Evolutionary conservation across 768 basidiomycete species (phyloP), one percentile per base, ranked within the genome.

Genomic region (button mushroom (Agaricus bisporus)): DNA sequence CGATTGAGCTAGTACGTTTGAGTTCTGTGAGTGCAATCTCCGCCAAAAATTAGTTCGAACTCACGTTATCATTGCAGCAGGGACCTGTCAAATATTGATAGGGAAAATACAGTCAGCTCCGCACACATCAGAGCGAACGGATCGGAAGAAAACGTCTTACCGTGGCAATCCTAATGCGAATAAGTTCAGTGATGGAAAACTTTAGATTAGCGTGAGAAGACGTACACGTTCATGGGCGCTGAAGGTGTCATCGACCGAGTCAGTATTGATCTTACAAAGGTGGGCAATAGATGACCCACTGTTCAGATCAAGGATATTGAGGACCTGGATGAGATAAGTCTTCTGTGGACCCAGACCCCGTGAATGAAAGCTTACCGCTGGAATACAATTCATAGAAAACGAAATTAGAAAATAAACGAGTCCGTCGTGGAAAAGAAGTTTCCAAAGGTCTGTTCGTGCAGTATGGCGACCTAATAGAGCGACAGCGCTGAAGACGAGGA

Each of bases 401-500:
- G 85, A 79, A 38, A 85, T 69, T 25, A 86, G 54, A 61, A 87
- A 87, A 62, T 82, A 87, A 5, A 85, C 78, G 42, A 89, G 69
- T 17, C 87, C 86, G 59, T 88, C 86, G n/a, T 78, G 74, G 68
- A 87, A 86, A 48, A 89, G 77, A 44, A 89, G 66, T 59, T 77
- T 74, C 76, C 85, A 86, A n/a, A 88, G 72, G 55, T 75, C 80
- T 4, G 80, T 83, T 43, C 78, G 72, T 4, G 74, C 70, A 17
- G 80, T 77, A 59, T 78, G 79, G 38, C 75, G 72, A 55, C 70
- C 71, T 42, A 76, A 69, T 26, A 87, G 71, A 1, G 80, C 78
- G 22, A 79, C 57, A 10, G 78, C 71, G 1, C 82, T 84, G 57
- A 81, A 76, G 11, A 74, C 59, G 20, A 86, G 69, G 56, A 87